Base-by-base conservation (phyloP, 2,329 filamentous ascomycete species). In the Raffaelea ambrosiae region DNA sequence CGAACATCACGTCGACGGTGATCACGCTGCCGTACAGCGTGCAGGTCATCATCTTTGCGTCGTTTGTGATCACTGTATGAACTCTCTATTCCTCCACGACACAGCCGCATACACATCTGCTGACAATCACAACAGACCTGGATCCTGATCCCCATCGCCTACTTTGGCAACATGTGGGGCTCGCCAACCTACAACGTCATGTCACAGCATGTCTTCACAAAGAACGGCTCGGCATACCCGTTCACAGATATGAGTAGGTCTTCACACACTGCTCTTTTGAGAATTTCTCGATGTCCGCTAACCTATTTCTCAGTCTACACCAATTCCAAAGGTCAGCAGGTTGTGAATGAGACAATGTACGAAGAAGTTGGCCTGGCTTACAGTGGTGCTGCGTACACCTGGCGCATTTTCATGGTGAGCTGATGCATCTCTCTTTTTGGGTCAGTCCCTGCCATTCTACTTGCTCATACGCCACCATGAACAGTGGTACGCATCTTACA, bases 1-100 rank as follows among this genome's bases (percentile, higher is more conserved):
- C 54, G 22, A 56, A 55, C 35, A 55, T 56, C 35, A 55, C 54
- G 36, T 56, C 54, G 35, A 52, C 47, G 2, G 53, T 56, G 4
- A 50, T 56, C 8, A 56, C 53, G 26, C 44, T 44, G 21, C 54
- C 54, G 8, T 55, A 54, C 31, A 54, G 54, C 23, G 50, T 55
- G 14, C 54, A 56, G 40, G 33, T 56, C 5, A 48, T 56, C 4
- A 50, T 56, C 23, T 56, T 55, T 48, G 41, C 43, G 5, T 47
- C 44, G 13, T 55, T 54, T 48, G 51, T 49, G 16, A 50, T 55
- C 5, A 50, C 48, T 38, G 48, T 48, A 36, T 2, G 41, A 13
- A 29, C 26, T 29, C 26, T 7, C 26, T 29, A 13, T 29, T 29
- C 13, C n/a, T n/a, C n/a, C n/a, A n/a, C n/a, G n/a, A n/a, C n/a